Evolutionary conservation across 169 alveolate genomes (phyloP).

Genomic region (Eimeria tenella): DNA sequence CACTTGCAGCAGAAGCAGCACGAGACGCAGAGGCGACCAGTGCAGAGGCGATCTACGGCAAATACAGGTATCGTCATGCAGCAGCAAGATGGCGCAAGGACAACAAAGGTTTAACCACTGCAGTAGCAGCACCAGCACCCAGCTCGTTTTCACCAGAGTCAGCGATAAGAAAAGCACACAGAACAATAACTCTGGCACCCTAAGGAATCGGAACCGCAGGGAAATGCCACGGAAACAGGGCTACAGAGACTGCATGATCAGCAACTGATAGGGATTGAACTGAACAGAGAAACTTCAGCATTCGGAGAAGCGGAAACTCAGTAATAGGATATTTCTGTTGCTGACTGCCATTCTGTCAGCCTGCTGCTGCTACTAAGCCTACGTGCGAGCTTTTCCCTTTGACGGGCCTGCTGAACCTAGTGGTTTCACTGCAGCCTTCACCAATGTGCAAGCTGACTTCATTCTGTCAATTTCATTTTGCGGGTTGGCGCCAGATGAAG

Average conservation of each 20-base stretch:
- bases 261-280: background rate
- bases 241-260: conserved; percentile 15
- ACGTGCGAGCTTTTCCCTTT: background rate
- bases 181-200: background rate
- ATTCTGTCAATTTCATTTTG: no score
- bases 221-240: background rate
- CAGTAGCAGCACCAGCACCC: conserved; percentile 34
- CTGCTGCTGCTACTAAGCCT: conserved; percentile 3
- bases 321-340: background rate
- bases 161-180: background rate
- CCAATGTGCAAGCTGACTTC: no score
- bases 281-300: background rate
- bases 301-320: no score
- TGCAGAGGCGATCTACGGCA: background rate
- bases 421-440: no score
- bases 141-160: background rate
- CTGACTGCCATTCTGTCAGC: no score
- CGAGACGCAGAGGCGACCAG: background rate
- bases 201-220: background rate
- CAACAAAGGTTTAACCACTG: background rate
- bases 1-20: background rate
- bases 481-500: no score
- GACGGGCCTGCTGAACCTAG: no score
- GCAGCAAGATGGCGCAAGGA: background rate
- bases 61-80: background rate